A percentile compares a stretch with the other conserved stretches of the same genome.
Conservation (phyloP, 2,329 filamentous ascomycete species). For the Scytalidium sp. region DNA sequence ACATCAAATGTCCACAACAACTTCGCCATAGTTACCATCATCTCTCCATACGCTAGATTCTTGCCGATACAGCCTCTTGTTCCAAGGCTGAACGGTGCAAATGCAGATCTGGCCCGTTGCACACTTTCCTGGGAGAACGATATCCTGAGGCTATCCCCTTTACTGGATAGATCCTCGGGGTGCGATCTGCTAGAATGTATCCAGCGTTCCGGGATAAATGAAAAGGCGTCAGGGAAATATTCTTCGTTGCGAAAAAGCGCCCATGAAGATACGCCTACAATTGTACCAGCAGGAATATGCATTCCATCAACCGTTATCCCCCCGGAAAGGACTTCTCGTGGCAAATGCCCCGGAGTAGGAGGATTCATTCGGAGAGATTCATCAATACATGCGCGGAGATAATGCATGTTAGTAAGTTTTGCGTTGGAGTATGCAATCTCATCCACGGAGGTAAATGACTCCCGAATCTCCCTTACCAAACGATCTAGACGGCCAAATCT, state of each 20-base stretch:
- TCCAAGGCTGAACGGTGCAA: constrained; percentile 24
- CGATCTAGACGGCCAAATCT: constrained; percentile 2
- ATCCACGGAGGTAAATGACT: neutral
- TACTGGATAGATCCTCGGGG: too few relatives aligned
- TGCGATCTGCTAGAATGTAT: constrained; percentile 1
- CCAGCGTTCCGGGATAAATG: constrained; percentile 1
- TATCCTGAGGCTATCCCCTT: neutral
- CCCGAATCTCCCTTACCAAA: neutral
- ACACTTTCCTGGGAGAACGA: neutral
- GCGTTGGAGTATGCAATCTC: neutral
- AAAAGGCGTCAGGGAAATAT: neutral
- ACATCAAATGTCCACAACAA: constrained; percentile 16
- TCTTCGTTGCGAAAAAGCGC: constrained; percentile 22
- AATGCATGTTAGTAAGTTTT: neutral
- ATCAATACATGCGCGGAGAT: constrained; percentile 39
- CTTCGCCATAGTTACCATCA: constrained; percentile 20
- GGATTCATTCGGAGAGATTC: constrained; percentile 46
- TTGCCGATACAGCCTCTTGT: constrained; percentile 24
- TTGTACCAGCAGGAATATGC: constrained; percentile 24
- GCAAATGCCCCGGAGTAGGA: constrained; percentile 36
- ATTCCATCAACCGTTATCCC: constrained; percentile 19
- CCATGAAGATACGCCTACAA: constrained; percentile 34
- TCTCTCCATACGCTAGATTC: constrained; percentile 21
- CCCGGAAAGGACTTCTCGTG: constrained; percentile 35
- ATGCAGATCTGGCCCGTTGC: constrained; percentile 3